Evolutionary conservation across 148 eudicot genomes (phyloP).

Genomic region (Cornus florida): DNA sequence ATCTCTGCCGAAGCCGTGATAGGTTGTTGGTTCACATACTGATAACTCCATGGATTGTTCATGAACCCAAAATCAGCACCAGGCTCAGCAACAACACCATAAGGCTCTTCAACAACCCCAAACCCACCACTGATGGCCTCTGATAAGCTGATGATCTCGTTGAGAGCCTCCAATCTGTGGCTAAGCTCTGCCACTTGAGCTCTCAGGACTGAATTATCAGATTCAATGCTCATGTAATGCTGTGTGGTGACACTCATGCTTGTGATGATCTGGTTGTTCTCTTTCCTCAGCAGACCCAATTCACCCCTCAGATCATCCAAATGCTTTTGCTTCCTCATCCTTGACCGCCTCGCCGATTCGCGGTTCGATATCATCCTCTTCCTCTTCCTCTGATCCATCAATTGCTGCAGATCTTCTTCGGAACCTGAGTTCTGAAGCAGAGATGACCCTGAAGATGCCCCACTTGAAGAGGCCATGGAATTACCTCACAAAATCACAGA

Average conservation of each 20-base stretch:
- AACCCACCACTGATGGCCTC: constrained; percentile 19
- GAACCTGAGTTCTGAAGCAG: constrained; percentile 44
- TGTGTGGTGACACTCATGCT: constrained; percentile 41
- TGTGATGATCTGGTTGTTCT: constrained; percentile 37
- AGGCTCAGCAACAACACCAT: not conserved
- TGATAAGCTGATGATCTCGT: constrained; percentile 41
- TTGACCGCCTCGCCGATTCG: constrained; percentile 73
- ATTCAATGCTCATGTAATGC: constrained; percentile 43
- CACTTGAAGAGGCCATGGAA: constrained; percentile 60
- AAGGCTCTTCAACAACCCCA: constrained; percentile 19
- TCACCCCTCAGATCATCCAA: constrained; percentile 57
- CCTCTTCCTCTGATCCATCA: constrained; percentile 64
- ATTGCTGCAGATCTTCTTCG: constrained; percentile 41
- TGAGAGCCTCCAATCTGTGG: constrained; percentile 53
- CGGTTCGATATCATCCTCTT: constrained; percentile 76
- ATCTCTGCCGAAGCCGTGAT: constrained; percentile 55
- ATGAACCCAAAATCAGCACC: constrained; percentile 14
- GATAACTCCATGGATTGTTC: constrained; percentile 40
- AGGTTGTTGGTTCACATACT: constrained; percentile 45
- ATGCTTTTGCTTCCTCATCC: constrained; percentile 75
- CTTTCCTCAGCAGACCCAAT: constrained; percentile 40
- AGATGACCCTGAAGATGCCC: constrained; percentile 47
- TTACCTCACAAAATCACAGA: not conserved
- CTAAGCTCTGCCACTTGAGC: constrained; percentile 71
- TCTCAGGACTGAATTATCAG: constrained; percentile 56